Evolutionary conservation across 164 flowering plant species (phyloP).

Genomic region (Chimonanthus praecox): DNA sequence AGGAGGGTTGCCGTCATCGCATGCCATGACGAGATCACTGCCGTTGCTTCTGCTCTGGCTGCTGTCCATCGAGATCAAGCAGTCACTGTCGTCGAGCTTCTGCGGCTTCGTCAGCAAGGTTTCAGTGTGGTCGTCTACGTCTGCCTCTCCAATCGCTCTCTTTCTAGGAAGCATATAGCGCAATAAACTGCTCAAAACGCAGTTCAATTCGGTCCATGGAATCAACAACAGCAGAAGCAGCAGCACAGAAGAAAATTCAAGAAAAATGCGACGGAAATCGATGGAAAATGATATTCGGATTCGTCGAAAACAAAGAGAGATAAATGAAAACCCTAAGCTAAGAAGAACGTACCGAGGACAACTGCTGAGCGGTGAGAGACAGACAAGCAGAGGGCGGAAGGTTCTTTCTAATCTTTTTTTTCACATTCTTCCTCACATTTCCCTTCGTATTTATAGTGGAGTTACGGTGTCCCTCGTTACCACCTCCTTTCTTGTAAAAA

Average conservation of each 20-base stretch:
- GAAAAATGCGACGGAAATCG: constrained; percentile 13
- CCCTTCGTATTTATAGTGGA: too few species aligned
- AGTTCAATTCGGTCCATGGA: constrained; percentile 18
- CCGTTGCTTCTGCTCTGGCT: constrained; percentile 17
- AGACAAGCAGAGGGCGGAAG: not conserved
- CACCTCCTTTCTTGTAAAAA: too few species aligned
- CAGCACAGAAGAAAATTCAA: constrained; percentile 6
- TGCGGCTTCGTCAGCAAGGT: constrained; percentile 28
- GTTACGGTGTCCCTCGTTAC: too few species aligned
- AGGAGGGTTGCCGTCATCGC: constrained; percentile 26
- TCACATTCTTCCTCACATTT: too few species aligned
- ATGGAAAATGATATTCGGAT: constrained; percentile 3
- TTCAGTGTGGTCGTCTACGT: constrained; percentile 18
- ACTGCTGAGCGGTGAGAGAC: not conserved
- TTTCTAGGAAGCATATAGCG: constrained; percentile 64
- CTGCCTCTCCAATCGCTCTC: constrained; percentile 41
- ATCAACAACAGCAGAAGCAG: constrained; percentile 16
- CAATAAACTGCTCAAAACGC: constrained; percentile 42
- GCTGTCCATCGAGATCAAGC: constrained; percentile 21
- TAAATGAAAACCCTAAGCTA: constrained; percentile 16
- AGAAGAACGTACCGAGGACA: constrained; percentile 3
- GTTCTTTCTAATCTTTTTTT: too few species aligned
- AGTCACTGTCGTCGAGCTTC: constrained; percentile 11
- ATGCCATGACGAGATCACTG: constrained; percentile 3
- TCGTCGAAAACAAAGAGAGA: constrained; percentile 10